Evolutionary conservation across 1,139 yeast genomes (phyloP).

Genomic region (Saccharomyces hybrid): DNA sequence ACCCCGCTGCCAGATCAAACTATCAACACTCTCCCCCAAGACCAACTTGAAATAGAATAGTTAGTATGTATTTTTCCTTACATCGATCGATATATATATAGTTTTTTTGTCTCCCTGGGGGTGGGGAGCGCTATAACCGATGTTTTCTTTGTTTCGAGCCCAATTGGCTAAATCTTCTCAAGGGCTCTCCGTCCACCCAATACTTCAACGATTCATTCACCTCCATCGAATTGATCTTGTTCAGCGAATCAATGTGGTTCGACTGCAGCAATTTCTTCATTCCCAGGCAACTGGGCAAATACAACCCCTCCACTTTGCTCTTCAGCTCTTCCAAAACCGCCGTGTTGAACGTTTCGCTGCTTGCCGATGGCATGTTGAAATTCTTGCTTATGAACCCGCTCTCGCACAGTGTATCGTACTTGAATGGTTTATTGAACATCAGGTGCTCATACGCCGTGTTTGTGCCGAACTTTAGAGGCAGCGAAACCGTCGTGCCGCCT

Average conservation of each 20-base stretch:
- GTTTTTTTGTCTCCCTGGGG: not conserved
- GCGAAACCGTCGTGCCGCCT: conserved; percentile 66
- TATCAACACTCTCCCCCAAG: not conserved
- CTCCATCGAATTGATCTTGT: conserved; percentile 55
- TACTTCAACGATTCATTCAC: conserved; percentile 57
- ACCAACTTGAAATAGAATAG: conserved; percentile 1
- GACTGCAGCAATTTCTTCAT: conserved; percentile 50
- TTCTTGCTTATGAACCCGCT: conserved; percentile 58
- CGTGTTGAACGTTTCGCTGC: conserved; percentile 54
- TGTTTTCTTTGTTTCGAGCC: conserved; percentile 51
- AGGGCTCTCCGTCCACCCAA: conserved; percentile 73
- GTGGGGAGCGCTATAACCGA: conserved; percentile 37
- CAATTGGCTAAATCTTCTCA: conserved; percentile 52
- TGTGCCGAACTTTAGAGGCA: conserved; percentile 65
- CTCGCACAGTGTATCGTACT: conserved; percentile 47
- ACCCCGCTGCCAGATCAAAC: not conserved
- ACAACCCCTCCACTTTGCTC: conserved; percentile 41
- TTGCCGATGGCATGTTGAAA: conserved; percentile 34
- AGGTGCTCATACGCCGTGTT: conserved; percentile 69
- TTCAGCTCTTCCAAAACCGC: conserved; percentile 43
- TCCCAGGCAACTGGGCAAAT: conserved; percentile 50
- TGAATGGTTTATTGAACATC: conserved; percentile 58
- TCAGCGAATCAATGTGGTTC: conserved; percentile 40
- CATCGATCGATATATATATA: not conserved
- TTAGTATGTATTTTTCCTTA: not conserved